Evolutionary conservation across 139 green algal genomes (phyloP), one percentile per base, ranked within the genome.

Genomic region (Mesotaenium endlicherianum): DNA sequence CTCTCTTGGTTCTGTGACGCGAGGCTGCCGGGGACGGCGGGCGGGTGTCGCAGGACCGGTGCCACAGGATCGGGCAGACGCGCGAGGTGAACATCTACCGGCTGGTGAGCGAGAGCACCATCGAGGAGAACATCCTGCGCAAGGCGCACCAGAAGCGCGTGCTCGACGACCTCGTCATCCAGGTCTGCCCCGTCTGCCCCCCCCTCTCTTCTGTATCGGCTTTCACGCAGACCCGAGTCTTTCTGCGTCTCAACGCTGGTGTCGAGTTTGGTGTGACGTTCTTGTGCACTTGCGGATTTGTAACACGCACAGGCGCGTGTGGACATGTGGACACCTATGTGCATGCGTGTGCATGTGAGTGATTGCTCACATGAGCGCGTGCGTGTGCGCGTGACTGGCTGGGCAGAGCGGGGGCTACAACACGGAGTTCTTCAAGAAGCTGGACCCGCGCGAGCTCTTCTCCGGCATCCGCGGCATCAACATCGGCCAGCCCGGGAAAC

Each of bases 71-170:
- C 76, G 96, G 96, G 2, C 96, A 99, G 91, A 99, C 86, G 68
- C 76, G 86, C 0, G 93, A 97, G 85, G 96, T 99, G 69, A 93
- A 98, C 92, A 98, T 99, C 82, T 99, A 99, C 91, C 92, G 96
- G 43, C 90, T 99, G 45, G 91, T 99, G n/a, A 83, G 81, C 53
- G 83, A 95, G 77, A 90, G 93, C 70, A 98, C 95, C 0, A 95
- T 98, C 55, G 95, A 98, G 88, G 96, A 99, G 89, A 99, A 98
- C 90, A 99, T 99, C 72, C 86, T 99, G 78, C 90, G 90, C 75
- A 99, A 99, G 89, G 91, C 87, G 17, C 94, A 97, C 88, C 95
- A 99, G 91, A 99, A 99, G 91, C 92, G 95, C 0, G 90, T 96
- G 86, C 91, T 98, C 43, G 96, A 99, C 91, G 93, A 91, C 64